These are phyloP conservation scores for Blastobotrys capitulatus DNA, from an alignment of 1,139 yeast species.

Conservation along the genomic window DNA sequence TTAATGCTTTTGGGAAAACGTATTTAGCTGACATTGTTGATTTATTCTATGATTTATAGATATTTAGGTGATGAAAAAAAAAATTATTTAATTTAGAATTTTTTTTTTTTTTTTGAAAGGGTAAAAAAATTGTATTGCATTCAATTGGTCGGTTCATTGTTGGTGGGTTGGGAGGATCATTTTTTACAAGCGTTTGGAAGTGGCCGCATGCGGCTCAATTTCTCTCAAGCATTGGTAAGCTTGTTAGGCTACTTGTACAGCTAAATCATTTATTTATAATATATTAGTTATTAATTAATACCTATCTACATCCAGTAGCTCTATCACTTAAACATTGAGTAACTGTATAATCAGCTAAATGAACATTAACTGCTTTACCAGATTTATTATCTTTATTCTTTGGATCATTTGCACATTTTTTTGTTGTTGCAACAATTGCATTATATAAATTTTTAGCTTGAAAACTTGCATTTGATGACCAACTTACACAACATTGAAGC, in stretches of 20 bases:
- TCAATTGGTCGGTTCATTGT: neutral
- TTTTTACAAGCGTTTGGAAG: too few relatives aligned
- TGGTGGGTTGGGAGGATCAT: too few relatives aligned
- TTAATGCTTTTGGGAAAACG: conserved; percentile 58
- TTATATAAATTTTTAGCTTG: neutral
- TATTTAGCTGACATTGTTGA: conserved; percentile 46
- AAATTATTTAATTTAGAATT: neutral
- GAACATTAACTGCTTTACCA: neutral
- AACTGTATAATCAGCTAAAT: neutral
- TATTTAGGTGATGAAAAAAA: neutral
- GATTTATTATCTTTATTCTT: neutral
- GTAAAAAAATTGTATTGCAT: neutral
- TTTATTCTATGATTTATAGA: neutral
- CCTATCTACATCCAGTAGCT: neutral
- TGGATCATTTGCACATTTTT: neutral
- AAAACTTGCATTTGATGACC: neutral
- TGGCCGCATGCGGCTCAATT: too few relatives aligned
- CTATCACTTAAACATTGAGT: neutral
- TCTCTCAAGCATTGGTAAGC: too few relatives aligned
- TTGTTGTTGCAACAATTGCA: neutral
- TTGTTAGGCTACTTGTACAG: too few relatives aligned
- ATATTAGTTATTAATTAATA: too few relatives aligned
- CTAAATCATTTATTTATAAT: too few relatives aligned
- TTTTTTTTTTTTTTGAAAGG: neutral
- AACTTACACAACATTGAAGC: neutral